These are phyloP conservation scores for Sphaerostilbella broomeana DNA, from an alignment of 2,329 filamentous ascomycete genomes.

Conservation along the genomic window DNA sequence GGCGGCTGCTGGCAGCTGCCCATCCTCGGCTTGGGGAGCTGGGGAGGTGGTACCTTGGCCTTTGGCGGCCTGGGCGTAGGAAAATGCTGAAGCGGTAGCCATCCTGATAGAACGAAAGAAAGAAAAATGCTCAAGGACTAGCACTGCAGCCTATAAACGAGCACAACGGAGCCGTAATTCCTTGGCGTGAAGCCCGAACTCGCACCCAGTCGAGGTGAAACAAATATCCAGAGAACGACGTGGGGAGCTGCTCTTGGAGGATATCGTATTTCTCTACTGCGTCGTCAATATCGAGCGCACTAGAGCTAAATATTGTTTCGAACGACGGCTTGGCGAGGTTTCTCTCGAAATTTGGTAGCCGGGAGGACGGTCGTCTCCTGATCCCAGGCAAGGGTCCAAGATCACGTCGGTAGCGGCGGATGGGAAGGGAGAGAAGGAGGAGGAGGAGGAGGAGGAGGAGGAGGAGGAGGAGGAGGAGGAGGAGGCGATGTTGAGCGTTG, in stretches of 20 bases:
- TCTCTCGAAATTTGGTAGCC: too few species aligned
- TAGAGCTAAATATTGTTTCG: neutral
- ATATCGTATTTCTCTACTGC: neutral
- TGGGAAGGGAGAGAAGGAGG: conserved; percentile 4
- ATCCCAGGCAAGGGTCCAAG: conserved; percentile 12
- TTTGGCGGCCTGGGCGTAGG: conserved; percentile 93
- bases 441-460: conserved; percentile 3
- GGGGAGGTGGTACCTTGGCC: conserved; percentile 49
- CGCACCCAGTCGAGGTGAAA: conserved; percentile 16
- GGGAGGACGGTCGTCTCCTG: conserved; percentile 14
- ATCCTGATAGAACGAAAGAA: conserved; percentile 29
- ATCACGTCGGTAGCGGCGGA: conserved; percentile 15
- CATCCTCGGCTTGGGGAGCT: conserved; percentile 22
- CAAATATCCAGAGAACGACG: conserved; percentile 1
- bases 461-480: conserved; percentile 3
- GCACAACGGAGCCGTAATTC: conserved; percentile 12
- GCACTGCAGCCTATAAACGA: conserved; percentile 17
- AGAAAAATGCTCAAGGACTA: conserved; percentile 23
- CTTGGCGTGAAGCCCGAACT: conserved; percentile 15
- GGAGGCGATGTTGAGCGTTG: neutral
- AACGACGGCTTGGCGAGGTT: neutral
- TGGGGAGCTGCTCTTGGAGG: too few species aligned
- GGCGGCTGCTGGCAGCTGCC: conserved; percentile 23
- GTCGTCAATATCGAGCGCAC: neutral
- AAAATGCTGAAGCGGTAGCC: conserved; percentile 62